Evolutionary conservation across 352 stramenopile genomes (phyloP), one percentile per base, ranked within the genome.

Genomic region (Pythium biforme): DNA sequence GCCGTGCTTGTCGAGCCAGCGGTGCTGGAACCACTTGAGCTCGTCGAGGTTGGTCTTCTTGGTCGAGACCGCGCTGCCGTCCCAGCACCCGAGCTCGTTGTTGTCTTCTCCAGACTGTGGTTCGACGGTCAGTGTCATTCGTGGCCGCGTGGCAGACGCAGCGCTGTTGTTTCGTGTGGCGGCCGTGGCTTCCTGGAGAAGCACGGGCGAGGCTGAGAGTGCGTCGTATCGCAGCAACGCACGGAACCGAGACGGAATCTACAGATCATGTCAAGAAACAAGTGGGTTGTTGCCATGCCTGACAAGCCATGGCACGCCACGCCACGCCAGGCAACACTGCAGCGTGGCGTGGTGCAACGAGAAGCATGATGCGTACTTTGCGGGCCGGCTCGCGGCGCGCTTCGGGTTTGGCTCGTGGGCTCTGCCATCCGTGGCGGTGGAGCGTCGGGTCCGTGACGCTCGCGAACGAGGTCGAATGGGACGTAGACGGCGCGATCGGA

Each of bases 1-100:
- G 58, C 84, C 84, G 56, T 90, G 84, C 43, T 84, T 89, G 58
- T 79, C 74, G 14, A 94, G 73, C 84, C 84, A 94, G 0, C 77
- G 79, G 41, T 94, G 84, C 55, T 90, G 73, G 31, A 87, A 77
- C 84, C 84, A 94, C 53, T 81, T 73, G 50, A 92, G 60, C 52
- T 92, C 83, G 14, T 90, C 83, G 4, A 77, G 37, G 56, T 89
- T 90, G 15, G 58, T 77, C 17, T 46, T 55, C 43, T 70, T 70
- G 15, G 41, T 29, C 10, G 50, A 63, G 49, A n/a, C 15, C 3
- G 29, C 2, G 17, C 37, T 49, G 7, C 26, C 39, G 17, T 14
- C 43, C 8, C 50, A 52, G 23, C 37, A 51, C 12, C 58, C 19
- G 49, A 70, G 22, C 5, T 66, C 26, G 46, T 17, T 26, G 51